Base-by-base conservation (phyloP, 768 basidiomycete genomes). In the Coprinellus micaceus region DNA sequence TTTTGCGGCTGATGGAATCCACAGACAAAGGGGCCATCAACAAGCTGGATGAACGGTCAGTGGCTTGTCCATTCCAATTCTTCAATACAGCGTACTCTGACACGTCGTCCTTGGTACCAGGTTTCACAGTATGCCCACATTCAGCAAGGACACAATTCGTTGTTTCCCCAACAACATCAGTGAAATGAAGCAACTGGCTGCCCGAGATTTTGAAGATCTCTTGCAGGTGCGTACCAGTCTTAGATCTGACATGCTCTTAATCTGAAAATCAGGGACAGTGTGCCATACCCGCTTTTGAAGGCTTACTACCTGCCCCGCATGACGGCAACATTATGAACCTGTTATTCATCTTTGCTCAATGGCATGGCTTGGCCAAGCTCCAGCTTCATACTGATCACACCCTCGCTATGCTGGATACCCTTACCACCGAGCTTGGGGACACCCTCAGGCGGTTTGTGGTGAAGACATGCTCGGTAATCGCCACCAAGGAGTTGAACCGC, bases 131-230 rank as follows among this genome's bases (percentile, higher is more conserved):
- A 63, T 69, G 5, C 60, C 65, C 24, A 63, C 64, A 21, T 71
- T 69, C 54, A 66, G 67, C 2, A 7, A 57, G 29, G 59, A 52
- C 7, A 62, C 68, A 0, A 76, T 77, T 7, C 53, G 66, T 0
- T 24, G 55, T 1, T 75, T 76, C 46, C 30, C 58, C 4, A 46
- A 53, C 1, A 70, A 72, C 57, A 59, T 70, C 0, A 66, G 70
- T 1, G 66, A 69, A 19, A 63, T 71, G 63, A 67, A 68, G 49
- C 64, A 72, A 12, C 52, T 69, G 4, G 68, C 68, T 3, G 74
- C 68, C 2, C 56, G 65, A 0, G 67, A 77, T 51, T 77, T 70
- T 52, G 71, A 77, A 51, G 73, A 77, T 24, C 47, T 76, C 0
- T 62, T 77, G 0, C 74, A 77, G 69, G 76, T 71, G 45, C n/a